Evolutionary conservation across 495 filamentous ascomycete genomes (phyloP), one percentile per base, ranked within the genome.

Genomic region (Podospora didyma): DNA sequence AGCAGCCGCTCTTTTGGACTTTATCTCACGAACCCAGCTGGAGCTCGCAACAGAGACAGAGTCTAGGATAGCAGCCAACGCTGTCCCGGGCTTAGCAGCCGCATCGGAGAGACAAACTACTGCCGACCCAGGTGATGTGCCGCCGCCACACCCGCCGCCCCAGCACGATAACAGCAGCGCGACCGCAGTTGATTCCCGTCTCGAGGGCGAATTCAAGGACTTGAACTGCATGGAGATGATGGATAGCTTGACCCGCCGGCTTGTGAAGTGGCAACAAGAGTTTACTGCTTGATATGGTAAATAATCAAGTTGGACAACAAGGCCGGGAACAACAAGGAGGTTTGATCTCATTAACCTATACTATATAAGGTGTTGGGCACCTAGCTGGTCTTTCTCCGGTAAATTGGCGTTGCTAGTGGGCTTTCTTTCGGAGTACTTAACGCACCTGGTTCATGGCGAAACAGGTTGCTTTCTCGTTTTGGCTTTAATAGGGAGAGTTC

Each of bases 21-120:
- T 89, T 69, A 96, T 98, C 62, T 86, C 89, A 7, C 83, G 89
- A 46, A 93, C 90, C 60, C 93, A 97, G 63, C 79, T 96, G 12
- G 94, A 98, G 67, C 82, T 96, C 75, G 92, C 90, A 0, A 83
- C 73, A 28, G 80, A 83, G 41, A 49, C 61, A 12, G 21, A 37
- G 39, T 5, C 35, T 11, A 63, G 41, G n/a, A 57, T 56, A 56
- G 58, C 65, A 23, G 11, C 7, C 2, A 31, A 21, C 11, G 19
- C 19, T 48, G 42, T n/a, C 28, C 28, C 34, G 11, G 26, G 28
- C 39, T 47, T 34, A 10, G 46, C 51, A 6, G 23, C 51, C 3
- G 5, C 35, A 3, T 37, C 31, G 42, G 46, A 21, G 9, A 44
- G 46, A 41, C 14, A 51, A 10, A 48, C 39, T 2, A 5, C 53